These are phyloP conservation scores for Pholiota molesta DNA, from an alignment of 768 basidiomycete species.

Conservation along the genomic window DNA sequence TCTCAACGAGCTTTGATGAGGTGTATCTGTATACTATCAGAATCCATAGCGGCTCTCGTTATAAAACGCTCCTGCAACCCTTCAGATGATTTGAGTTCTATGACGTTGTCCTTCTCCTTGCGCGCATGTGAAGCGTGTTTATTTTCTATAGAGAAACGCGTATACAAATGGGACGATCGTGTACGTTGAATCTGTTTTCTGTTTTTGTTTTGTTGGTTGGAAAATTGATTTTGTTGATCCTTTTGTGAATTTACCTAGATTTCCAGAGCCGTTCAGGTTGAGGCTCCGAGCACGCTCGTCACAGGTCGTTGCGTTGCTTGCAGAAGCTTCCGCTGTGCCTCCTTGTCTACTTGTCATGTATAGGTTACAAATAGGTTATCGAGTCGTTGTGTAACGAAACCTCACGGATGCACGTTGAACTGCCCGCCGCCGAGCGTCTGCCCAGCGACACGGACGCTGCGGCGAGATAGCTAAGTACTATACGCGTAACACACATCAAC, in stretches of 20 bases:
- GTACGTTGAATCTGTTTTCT: neutral
- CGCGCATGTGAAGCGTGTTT: too few relatives aligned
- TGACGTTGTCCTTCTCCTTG: too few relatives aligned
- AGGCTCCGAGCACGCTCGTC: constrained; percentile 24
- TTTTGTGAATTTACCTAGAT: constrained; percentile 10
- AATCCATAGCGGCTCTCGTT: too few relatives aligned
- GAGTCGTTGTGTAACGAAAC: too few relatives aligned
- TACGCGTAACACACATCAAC: constrained; percentile 18
- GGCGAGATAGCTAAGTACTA: constrained; percentile 60
- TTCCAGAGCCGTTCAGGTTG: constrained; percentile 26
- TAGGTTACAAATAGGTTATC: too few relatives aligned
- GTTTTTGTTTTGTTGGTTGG: neutral
- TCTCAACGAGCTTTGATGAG: too few relatives aligned
- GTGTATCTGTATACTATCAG: too few relatives aligned
- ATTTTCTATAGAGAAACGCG: too few relatives aligned
- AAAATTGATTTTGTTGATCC: neutral
- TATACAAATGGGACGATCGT: neutral
- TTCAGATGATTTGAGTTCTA: too few relatives aligned
- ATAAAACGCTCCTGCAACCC: too few relatives aligned
- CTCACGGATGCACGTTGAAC: too few relatives aligned
- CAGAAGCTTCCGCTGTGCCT: constrained; percentile 14
- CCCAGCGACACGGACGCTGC: constrained; percentile 61
- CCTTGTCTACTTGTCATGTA: constrained; percentile 4
- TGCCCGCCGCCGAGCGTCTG: constrained; percentile 70
- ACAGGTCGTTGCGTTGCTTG: constrained; percentile 21